A percentile compares a stretch with the other conserved stretches of the same genome.
phyloP scores from a whole-genome alignment of 345 rosid species.

The Eucalyptus pumila region DNA sequence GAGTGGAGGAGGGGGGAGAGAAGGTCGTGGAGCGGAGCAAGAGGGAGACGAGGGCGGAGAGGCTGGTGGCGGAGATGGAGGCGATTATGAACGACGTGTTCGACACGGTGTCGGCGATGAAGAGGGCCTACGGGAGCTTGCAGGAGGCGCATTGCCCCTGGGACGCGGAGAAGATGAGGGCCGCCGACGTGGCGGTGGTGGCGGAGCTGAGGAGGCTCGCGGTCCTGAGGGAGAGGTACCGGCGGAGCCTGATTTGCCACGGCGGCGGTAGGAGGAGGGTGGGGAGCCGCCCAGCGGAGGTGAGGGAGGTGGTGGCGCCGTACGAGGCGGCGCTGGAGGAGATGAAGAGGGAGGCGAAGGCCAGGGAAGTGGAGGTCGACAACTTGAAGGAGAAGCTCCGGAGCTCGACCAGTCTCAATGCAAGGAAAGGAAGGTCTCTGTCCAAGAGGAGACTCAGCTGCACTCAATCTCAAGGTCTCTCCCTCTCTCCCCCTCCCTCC shows the following conservation, averaged over 20 bases:
- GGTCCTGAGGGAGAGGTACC: slow-evolving; percentile 59
- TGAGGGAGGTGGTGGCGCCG: slow-evolving; percentile 89
- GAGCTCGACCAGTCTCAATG: slow-evolving; percentile 5
- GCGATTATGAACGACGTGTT: slow-evolving; percentile 60
- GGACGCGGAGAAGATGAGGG: slow-evolving; percentile 89
- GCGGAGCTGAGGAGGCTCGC: slow-evolving; percentile 68
- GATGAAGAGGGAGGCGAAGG: slow-evolving; percentile 71
- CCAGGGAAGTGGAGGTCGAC: slow-evolving; percentile 55
- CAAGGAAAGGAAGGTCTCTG: slow-evolving; percentile 49
- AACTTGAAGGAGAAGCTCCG: slow-evolving; percentile 69
- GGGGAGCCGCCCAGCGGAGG: slow-evolving; percentile 22
- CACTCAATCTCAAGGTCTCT: slow-evolving; percentile 26
- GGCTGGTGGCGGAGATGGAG: slow-evolving; percentile 38
- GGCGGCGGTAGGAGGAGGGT: background rate
- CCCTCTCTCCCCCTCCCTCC: background rate
- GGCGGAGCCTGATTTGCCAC: slow-evolving; percentile 26
- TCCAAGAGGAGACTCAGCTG: slow-evolving; percentile 74
- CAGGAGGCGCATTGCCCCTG: slow-evolving; percentile 97
- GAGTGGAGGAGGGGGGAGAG: background rate
- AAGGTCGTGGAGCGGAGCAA: background rate
- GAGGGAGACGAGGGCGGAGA: background rate
- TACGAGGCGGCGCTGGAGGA: slow-evolving; percentile 87
- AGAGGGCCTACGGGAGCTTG: slow-evolving; percentile 56
- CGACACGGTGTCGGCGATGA: slow-evolving; percentile 54
- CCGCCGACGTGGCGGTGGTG: slow-evolving; percentile 72